These are phyloP conservation scores for Colletotrichum ledebouriae DNA, from an alignment of 2,329 filamentous ascomycete species.

Conservation along the genomic window DNA sequence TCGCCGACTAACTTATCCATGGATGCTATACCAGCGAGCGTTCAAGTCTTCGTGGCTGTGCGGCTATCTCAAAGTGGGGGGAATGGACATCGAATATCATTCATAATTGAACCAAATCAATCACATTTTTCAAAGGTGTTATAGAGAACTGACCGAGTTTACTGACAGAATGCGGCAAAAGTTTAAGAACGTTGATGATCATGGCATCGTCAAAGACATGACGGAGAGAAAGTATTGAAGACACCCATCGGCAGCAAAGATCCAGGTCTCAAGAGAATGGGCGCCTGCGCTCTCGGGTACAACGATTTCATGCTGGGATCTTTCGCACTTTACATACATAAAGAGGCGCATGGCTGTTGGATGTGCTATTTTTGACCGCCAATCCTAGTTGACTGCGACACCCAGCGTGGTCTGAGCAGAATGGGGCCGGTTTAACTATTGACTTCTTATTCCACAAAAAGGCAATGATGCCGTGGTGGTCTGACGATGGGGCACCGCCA, in stretches of 20 bases:
- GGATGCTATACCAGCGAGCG: conserved; percentile 59
- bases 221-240: conserved; percentile 25
- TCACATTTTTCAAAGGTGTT: conserved; percentile 48
- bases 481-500: not conserved
- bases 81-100: conserved; percentile 37
- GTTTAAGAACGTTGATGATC: conserved; percentile 43
- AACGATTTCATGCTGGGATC: not conserved
- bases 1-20: conserved; percentile 62
- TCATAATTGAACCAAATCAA: conserved; percentile 29
- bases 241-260: conserved; percentile 47
- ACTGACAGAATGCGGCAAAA: conserved; percentile 45
- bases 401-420: not conserved
- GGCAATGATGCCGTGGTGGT: conserved; percentile 2
- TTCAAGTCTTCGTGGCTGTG: conserved; percentile 63
- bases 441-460: not conserved
- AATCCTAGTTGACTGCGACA: too few species aligned
- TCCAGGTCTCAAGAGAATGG: conserved; percentile 44
- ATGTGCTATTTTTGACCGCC: too few species aligned
- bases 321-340: not conserved
- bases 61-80: conserved; percentile 50
- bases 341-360: not conserved
- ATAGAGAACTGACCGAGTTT: conserved; percentile 44
- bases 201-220: conserved; percentile 43
- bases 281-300: not conserved
- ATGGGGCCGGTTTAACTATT: not conserved